Conservation (phyloP, 805 yeast species). For the Lachancea nothofagi region DNA sequence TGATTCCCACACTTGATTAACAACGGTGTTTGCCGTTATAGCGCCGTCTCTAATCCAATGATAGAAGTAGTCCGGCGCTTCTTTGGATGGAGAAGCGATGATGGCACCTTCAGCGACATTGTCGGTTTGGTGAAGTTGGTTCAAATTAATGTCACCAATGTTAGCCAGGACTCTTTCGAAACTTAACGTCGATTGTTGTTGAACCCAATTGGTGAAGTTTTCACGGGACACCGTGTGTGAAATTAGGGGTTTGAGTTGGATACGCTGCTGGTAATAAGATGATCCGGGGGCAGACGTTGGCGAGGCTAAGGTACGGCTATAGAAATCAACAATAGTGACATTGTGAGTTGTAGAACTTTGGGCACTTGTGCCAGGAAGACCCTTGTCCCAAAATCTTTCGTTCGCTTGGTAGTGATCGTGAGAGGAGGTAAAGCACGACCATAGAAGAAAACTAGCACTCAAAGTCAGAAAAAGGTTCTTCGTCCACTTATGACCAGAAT, state of each 20-base stretch:
- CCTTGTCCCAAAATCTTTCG: neutral
- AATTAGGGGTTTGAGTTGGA: conserved; percentile 6
- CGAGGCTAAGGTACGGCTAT: neutral
- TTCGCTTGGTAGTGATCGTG: neutral
- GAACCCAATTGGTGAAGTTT: conserved; percentile 11
- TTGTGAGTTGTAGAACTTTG: conserved; percentile 3
- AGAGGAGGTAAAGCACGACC: neutral
- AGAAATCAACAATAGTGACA: conserved; percentile 7
- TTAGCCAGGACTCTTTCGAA: conserved; percentile 42
- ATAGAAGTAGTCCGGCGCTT: conserved; percentile 72
- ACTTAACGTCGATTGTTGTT: conserved; percentile 18
- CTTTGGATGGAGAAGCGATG: conserved; percentile 76
- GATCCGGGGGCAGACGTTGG: conserved; percentile 6
- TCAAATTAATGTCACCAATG: conserved; percentile 40
- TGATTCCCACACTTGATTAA: conserved; percentile 34
- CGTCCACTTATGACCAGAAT: neutral
- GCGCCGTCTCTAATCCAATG: conserved; percentile 94
- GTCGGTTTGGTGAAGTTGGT: conserved; percentile 24
- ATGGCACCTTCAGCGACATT: conserved; percentile 62
- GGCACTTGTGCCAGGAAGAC: neutral
- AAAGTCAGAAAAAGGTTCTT: neutral
- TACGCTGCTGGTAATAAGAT: conserved; percentile 8
- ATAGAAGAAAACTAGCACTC: conserved; percentile 3
- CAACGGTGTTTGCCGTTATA: conserved; percentile 61
- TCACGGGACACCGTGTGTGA: conserved; percentile 10